Evolutionary conservation across 2,329 filamentous ascomycete genomes (phyloP).

Genomic region (Neoarthrinium moseri): DNA sequence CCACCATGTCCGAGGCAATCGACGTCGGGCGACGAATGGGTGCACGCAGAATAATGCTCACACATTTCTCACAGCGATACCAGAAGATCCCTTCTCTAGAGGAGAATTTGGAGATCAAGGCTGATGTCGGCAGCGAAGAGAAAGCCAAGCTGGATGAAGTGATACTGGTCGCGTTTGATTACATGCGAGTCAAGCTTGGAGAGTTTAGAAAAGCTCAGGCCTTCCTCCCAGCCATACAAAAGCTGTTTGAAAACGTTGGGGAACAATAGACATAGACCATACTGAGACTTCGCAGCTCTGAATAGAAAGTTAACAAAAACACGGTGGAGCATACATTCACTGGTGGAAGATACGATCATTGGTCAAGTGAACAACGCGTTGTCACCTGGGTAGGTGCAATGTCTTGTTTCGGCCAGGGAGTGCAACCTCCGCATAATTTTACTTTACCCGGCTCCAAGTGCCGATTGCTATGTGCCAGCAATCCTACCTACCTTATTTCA

Average conservation of each 20-base stretch:
- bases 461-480: no score
- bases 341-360: no score
- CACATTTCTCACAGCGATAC: constrained; percentile 95
- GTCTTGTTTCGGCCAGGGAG: no score
- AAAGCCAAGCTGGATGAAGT: constrained; percentile 47
- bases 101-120: constrained; percentile 18
- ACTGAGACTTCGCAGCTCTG: no score
- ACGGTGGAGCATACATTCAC: no score
- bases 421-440: no score
- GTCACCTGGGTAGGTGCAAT: no score
- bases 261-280: constrained; percentile 7
- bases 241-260: constrained; percentile 21
- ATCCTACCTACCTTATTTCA: no score
- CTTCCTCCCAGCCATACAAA: constrained; percentile 29
- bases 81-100: constrained; percentile 66
- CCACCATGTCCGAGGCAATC: constrained; percentile 83
- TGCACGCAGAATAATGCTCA: constrained; percentile 78
- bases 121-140: constrained; percentile 20
- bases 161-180: constrained; percentile 74
- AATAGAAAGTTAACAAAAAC: no score
- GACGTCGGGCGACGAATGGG: constrained; percentile 74
- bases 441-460: no score
- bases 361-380: no score
- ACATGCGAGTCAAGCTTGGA: constrained; percentile 63
- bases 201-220: constrained; percentile 31